Evolutionary conservation across 768 basidiomycete species (phyloP), one percentile per base, ranked within the genome.

Genomic region (Podaxis sp.): DNA sequence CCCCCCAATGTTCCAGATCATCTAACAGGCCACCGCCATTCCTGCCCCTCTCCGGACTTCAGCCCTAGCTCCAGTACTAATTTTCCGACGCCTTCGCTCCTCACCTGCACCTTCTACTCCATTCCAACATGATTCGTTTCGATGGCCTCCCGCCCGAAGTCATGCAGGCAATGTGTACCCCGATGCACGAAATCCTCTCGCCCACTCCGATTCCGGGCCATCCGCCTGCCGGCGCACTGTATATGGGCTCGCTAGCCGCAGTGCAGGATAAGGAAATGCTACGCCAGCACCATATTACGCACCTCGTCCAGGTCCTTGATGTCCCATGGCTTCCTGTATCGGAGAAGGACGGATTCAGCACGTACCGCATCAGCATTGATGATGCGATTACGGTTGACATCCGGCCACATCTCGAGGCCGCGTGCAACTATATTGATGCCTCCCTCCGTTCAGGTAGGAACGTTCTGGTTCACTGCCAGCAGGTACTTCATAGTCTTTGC

Each of bases 81-180:
- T 17, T 29, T 36, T n/a, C 41, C 46, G 33, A n/a, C 57, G 17
- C 22, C 36, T 40, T 57, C 41, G 15, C 43, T 17, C 43, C 15
- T 24, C 38, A 52, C 49, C 56, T 25, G n/a, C 47, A 19, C 51
- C 33, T 11, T 22, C 50, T 36, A 4, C 54, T 38, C 38, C 3
- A 49, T 51, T n/a, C 51, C 63, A 68, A 63, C 58, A 91, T 91
- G 90, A 91, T 92, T 71, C 85, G 89, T 57, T 91, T 91, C 79
- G 89, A 91, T 72, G 83, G 79, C 59, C 77, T 91, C 64, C 80
- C 89, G 12, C 83, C 85, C 29, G 90, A 91, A 68, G 88, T 91
- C 54, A 85, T 89, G 81, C 87, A 90, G 72, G 87, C 90, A 6
- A 90, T 92, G 86, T 91, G 89, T 76, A 92, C 90, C 0, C 90